These are phyloP conservation scores for Pseudozyma flocculosa DNA, from an alignment of 1,284 basidiomycete species.

Conservation along the genomic window DNA sequence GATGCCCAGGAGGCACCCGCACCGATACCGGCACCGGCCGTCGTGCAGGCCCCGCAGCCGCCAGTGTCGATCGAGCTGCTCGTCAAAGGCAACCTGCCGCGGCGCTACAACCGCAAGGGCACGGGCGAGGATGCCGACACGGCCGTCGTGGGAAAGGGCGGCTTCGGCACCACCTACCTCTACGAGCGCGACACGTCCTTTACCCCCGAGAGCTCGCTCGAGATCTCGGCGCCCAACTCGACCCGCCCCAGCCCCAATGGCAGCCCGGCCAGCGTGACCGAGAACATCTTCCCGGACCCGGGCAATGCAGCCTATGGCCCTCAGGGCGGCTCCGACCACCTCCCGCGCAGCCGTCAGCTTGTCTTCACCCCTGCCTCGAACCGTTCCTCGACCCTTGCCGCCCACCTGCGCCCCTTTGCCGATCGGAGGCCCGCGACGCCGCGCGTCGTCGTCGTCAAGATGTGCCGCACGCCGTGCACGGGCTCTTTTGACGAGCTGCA, in stretches of 20 bases:
- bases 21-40: too few relatives aligned
- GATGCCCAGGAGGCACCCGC: too few relatives aligned
- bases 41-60: too few relatives aligned
- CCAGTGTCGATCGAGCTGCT: slow-evolving; percentile 19
- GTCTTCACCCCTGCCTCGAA: too few relatives aligned
- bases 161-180: slow-evolving; percentile 37
- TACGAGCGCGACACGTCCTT: slow-evolving; percentile 35
- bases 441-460: slow-evolving; percentile 43
- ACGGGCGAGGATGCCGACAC: slow-evolving; percentile 19
- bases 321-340: too few relatives aligned
- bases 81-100: slow-evolving; percentile 10
- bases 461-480: slow-evolving; percentile 44
- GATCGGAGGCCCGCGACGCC: slow-evolving; percentile 3
- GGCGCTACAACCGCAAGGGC: slow-evolving; percentile 27
- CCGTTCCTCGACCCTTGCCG: too few relatives aligned
- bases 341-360: too few relatives aligned
- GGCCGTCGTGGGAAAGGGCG: slow-evolving; percentile 28
- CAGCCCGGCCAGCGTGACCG: too few relatives aligned
- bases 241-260: neutral
- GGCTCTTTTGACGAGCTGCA: slow-evolving; percentile 48
- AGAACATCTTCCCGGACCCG: too few relatives aligned
- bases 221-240: slow-evolving; percentile 6
- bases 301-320: too few relatives aligned
- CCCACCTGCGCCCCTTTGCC: slow-evolving; percentile 3
- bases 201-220: slow-evolving; percentile 27